phyloP scores from a whole-genome alignment of 768 basidiomycete species.

The Suillus tomentosus region DNA sequence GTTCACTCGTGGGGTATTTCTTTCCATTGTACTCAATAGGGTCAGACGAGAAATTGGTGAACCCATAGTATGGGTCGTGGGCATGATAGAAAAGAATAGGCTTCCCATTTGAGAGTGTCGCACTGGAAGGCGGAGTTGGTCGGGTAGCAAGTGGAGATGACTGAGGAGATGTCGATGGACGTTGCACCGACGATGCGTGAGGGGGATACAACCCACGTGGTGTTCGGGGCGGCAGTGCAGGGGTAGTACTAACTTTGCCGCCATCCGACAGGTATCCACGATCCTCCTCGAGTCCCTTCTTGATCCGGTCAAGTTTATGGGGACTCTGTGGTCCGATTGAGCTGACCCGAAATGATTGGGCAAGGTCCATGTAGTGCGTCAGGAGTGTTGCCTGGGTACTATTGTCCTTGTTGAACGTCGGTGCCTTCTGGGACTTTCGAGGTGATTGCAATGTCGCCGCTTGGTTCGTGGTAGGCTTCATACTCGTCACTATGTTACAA shows the following conservation, averaged over 20 bases:
- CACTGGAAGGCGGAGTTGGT: not conserved
- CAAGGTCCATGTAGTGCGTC: constrained; percentile 32
- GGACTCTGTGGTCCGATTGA: constrained; percentile 30
- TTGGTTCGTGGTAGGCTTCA: constrained; percentile 5
- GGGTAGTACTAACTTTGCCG: constrained; percentile 30
- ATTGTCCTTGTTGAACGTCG: not conserved
- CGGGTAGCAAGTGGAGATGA: constrained; percentile 2
- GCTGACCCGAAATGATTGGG: constrained; percentile 32
- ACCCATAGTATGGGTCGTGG: constrained; percentile 38
- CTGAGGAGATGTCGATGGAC: constrained; percentile 4
- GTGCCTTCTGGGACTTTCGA: not conserved
- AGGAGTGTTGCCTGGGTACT: not conserved
- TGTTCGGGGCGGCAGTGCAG: constrained; percentile 20
- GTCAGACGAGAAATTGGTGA: constrained; percentile 48
- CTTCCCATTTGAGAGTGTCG: constrained; percentile 9
- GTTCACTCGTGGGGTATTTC: constrained; percentile 48
- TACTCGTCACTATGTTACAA: not conserved
- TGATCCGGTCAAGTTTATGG: constrained; percentile 31
- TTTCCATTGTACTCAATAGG: constrained; percentile 40
- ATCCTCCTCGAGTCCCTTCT: constrained; percentile 34
- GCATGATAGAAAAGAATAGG: constrained; percentile 36
- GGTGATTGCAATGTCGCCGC: constrained; percentile 12
- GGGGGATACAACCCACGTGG: constrained; percentile 14
- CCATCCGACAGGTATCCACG: constrained; percentile 33
- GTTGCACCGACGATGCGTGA: not conserved